Evolutionary conservation across 345 rosid genomes (phyloP).

Genomic region (Eucalyptus camaldulensis): DNA sequence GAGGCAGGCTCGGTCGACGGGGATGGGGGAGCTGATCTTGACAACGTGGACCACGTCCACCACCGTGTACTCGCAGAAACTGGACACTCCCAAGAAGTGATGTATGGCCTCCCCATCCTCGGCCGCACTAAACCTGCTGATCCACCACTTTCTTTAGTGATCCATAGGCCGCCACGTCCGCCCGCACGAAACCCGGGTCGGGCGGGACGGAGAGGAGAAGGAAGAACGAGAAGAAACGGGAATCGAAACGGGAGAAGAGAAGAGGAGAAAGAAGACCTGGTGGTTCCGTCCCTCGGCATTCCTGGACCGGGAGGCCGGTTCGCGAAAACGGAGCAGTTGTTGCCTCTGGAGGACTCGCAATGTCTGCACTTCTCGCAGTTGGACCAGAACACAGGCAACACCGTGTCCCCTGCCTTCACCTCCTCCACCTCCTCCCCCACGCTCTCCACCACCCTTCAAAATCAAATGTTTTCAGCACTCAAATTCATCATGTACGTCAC

Average conservation of each 20-base stretch:
- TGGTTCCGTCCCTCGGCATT: conserved; percentile 20
- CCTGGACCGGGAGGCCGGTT: neutral
- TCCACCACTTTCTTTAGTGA: neutral
- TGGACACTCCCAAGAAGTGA: conserved; percentile 46
- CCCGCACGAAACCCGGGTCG: neutral
- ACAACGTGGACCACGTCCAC: conserved; percentile 47
- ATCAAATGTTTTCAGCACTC: neutral
- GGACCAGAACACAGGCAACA: conserved; percentile 41
- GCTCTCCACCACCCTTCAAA: conserved; percentile 58
- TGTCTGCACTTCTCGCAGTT: conserved; percentile 45
- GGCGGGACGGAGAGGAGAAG: neutral
- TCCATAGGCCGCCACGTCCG: neutral
- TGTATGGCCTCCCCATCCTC: conserved; percentile 33
- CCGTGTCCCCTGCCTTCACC: conserved; percentile 41
- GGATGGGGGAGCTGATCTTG: conserved; percentile 23
- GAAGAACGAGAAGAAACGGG: neutral
- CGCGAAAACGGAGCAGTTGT: conserved; percentile 23
- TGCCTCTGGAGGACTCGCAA: conserved; percentile 44
- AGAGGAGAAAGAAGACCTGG: conserved; percentile 8
- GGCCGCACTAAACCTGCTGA: conserved; percentile 30
- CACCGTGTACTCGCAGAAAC: conserved; percentile 63
- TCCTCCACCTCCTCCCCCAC: conserved; percentile 48
- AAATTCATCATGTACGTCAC: neutral
- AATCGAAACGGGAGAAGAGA: neutral
- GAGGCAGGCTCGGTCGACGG: conserved; percentile 38